Conservation (phyloP, 805 yeast species). For the Saturnispora serradocipensis region DNA sequence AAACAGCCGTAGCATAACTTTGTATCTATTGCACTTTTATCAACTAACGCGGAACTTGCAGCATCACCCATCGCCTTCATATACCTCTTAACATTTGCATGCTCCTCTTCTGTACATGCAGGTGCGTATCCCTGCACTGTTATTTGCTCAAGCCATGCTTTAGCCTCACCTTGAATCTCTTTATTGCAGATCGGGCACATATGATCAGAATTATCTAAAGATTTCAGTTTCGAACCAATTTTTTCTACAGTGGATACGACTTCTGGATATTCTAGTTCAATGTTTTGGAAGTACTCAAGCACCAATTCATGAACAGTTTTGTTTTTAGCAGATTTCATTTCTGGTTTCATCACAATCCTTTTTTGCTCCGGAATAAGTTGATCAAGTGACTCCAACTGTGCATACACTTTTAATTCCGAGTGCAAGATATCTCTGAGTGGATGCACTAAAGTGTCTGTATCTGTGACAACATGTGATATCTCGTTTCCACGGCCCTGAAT, state of each 20-base stretch:
- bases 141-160: conserved; percentile 57
- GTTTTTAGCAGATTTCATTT: conserved; percentile 46
- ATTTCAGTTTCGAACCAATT: conserved; percentile 69
- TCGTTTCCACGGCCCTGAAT: conserved; percentile 81
- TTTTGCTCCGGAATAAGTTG: conserved; percentile 20
- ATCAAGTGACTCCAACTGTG: conserved; percentile 32
- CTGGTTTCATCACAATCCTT: conserved; percentile 6
- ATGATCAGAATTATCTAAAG: conserved; percentile 29
- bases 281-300: conserved; percentile 55
- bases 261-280: conserved; percentile 76
- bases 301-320: conserved; percentile 79
- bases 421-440: conserved; percentile 72
- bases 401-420: conserved; percentile 57
- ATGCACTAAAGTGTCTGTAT: conserved; percentile 37
- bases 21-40: conserved; percentile 11
- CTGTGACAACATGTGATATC: conserved; percentile 44
- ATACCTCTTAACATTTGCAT: conserved; percentile 22
- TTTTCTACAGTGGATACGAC: conserved; percentile 88
- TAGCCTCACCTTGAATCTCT: conserved; percentile 47
- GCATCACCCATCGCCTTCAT: conserved; percentile 5
- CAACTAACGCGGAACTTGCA: neutral
- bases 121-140: conserved; percentile 53
- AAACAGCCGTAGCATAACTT: conserved; percentile 72
- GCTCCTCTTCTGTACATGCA: conserved; percentile 35
- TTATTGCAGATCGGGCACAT: conserved; percentile 51